Evolutionary conservation across 108 stramenopile genomes (phyloP).

Genomic region (Conticribra weissflogii): DNA sequence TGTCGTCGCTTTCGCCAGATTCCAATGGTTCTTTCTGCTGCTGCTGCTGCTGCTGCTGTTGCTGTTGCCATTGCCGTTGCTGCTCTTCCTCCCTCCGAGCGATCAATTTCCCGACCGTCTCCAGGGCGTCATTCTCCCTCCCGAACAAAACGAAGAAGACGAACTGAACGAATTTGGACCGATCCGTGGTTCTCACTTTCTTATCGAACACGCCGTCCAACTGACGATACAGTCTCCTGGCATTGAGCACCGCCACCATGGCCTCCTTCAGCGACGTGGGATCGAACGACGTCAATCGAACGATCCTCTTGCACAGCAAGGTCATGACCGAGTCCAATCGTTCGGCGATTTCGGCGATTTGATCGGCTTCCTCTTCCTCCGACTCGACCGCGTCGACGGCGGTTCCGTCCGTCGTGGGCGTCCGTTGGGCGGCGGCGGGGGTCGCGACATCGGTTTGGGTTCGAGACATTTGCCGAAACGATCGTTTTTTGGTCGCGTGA

Average conservation of each 20-base stretch:
- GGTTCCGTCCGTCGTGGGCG: neutral
- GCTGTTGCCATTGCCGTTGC: conserved; percentile 13
- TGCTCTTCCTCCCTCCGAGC: conserved; percentile 25
- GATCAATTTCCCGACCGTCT: conserved; percentile 43
- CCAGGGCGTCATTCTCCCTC: conserved; percentile 58
- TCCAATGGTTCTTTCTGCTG: too few relatives aligned
- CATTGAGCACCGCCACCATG: conserved; percentile 40
- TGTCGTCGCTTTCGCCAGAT: conserved; percentile 4
- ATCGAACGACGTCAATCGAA: conserved; percentile 28
- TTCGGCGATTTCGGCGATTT: conserved; percentile 43
- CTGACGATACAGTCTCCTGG: conserved; percentile 46
- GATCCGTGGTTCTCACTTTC: conserved; percentile 87
- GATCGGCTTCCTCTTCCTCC: conserved; percentile 20
- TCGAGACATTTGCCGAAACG: conserved; percentile 27
- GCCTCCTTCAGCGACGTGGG: conserved; percentile 36
- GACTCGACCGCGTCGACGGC: neutral
- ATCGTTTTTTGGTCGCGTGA: conserved; percentile 30
- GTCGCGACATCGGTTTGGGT: neutral
- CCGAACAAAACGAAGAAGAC: conserved; percentile 87
- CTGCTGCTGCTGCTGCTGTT: too few relatives aligned
- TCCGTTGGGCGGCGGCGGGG: neutral
- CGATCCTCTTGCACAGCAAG: conserved; percentile 34
- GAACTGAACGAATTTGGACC: conserved; percentile 97
- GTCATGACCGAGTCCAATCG: conserved; percentile 48
- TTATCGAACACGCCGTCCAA: conserved; percentile 70